Conservation (phyloP, 805 yeast species). For the Starmera pachycereana region DNA sequence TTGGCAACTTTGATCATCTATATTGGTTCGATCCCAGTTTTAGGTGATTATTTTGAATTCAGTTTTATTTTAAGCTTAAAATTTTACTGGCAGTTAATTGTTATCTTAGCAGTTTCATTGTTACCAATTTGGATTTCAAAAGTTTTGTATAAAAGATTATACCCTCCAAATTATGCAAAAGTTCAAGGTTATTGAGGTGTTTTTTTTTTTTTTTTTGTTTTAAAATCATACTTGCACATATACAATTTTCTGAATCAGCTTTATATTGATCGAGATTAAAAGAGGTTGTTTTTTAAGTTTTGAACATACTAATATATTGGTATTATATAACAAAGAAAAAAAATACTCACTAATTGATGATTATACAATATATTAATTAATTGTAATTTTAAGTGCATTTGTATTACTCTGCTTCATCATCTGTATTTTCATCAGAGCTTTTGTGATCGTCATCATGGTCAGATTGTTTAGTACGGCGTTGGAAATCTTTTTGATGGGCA, state of each 20-base stretch:
- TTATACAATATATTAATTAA: conserved; percentile 9
- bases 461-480: conserved; percentile 21
- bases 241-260: no score
- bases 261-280: no score
- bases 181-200: conserved; percentile 62
- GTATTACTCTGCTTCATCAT: conserved; percentile 20
- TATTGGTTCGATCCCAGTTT: conserved; percentile 70
- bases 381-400: conserved; percentile 5
- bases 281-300: no score
- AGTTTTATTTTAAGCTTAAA: conserved; percentile 43
- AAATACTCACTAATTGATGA: conserved; percentile 13
- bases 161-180: conserved; percentile 95
- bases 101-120: conserved; percentile 60
- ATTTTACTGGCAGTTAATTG: conserved; percentile 60
- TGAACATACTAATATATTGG: no score
- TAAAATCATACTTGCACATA: no score
- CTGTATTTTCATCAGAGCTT: conserved; percentile 21
- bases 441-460: conserved; percentile 11
- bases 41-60: conserved; percentile 80
- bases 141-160: conserved; percentile 58
- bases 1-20: conserved; percentile 58
- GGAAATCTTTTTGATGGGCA: conserved; percentile 84
- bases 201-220: conserved; percentile 6
- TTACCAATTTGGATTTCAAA: conserved; percentile 87
- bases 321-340: no score